Evolutionary conservation across 2,329 filamentous ascomycete genomes (phyloP), one percentile per base, ranked within the genome.

Genomic region (Curvularia sp.): DNA sequence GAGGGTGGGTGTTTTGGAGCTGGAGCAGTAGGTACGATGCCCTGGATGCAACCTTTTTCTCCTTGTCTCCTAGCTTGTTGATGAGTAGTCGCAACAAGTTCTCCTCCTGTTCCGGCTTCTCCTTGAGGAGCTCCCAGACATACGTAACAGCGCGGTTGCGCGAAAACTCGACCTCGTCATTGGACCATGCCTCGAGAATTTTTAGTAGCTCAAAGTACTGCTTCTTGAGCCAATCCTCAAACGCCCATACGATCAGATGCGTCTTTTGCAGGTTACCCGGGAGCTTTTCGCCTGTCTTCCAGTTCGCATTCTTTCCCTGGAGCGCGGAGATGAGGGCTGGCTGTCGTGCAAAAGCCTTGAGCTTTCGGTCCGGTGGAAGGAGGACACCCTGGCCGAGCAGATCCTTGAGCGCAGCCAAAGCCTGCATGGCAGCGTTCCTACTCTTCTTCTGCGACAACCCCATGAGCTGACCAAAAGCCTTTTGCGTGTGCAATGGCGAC

Each of bases 31-130:
- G 85, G 77, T 97, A 96, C 0, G 95, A 98, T 2, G 94, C 90
- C 60, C 93, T 88, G 4, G 95, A 99, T 0, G 95, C 89, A 69
- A 99, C 96, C 78, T 98, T 99, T 75, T 93, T 93, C 65, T 96
- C 92, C 44, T 90, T 91, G 74, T 99, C 95, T 69, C 96, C 94
- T 26, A 99, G 86, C 78, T 99, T 99, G 82, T 98, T 98, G 67
- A 99, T 92, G 57, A 99, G 81, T 55, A 99, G 82, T 53, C 94
- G 88, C 60, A 99, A 82, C 62, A 99, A 81, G 75, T 99, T 99
- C 55, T 94, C 90, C 77, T 99, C 95, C 74, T 99, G 95, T 77
- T 99, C 95, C 0, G 95, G 94, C 79, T 97, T 99, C 76, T 97
- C 93, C 76, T 92, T 95, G 61, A 99, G 81, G 39, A 99, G 82